Evolutionary conservation across 257 asterid genomes (phyloP), one percentile per base, ranked within the genome.

Genomic region (Cinchona pubescens): DNA sequence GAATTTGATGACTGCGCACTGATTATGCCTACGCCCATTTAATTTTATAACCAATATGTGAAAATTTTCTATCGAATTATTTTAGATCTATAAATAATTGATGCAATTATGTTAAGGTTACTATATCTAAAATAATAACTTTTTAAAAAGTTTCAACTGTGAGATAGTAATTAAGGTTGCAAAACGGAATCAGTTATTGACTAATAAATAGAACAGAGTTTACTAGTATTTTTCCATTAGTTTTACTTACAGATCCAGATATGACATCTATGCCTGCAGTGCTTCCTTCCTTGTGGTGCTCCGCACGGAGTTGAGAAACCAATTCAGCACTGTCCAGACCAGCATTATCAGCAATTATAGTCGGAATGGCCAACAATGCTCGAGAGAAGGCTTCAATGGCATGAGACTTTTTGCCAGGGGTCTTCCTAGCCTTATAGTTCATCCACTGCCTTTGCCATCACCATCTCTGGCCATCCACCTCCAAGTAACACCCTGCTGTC

Each of bases 381-480:
- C 88, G 87, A 66, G 97, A 87, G 84, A 92, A 94, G 21, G 98
- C 97, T 80, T 94, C 97, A 76, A 92, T 94, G 53, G 97, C 96
- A 73, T 87, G 97, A 59, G 98, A 90, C 77, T 82, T 86, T 87
- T 92, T 90, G 58, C 97, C 97, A 2, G 97, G 97, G 65, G 97
- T 94, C 85, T 83, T 89, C 83, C 88, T 83, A 72, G 98, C 93
- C 60, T n/a, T n/a, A n/a, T n/a, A 94, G 90, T 72, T 94, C 98
- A 81, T 89, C 97, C 18, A 92, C 95, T 69, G 96, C 96, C 85
- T 90, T 94, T 30, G 95, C 92, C 98, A 92, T 94, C 76, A 88
- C 90, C 97, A 92, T 89, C 84, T 92, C 97, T 19, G 97, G 92
- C 97, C 97, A 94, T 72, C 97, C 96, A 64, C 97, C 98, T 71